Evolutionary conservation across 257 asterid genomes (phyloP).

Genomic region (Henckelia pumila): DNA sequence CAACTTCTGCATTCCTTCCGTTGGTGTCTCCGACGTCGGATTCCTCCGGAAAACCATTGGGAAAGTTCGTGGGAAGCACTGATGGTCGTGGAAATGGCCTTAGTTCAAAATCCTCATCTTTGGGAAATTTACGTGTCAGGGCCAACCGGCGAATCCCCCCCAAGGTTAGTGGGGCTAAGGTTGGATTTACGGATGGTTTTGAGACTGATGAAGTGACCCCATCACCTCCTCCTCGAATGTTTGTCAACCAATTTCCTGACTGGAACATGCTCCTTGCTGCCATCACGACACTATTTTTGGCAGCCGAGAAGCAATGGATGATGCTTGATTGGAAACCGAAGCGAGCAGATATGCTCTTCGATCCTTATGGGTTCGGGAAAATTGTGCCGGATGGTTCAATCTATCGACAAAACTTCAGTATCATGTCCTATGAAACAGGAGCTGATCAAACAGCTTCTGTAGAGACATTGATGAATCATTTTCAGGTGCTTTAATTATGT

Average conservation of each 20-base stretch:
- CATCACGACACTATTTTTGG: slow-evolving; percentile 86
- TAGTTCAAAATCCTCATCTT: slow-evolving; percentile 55
- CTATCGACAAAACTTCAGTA: slow-evolving; percentile 89
- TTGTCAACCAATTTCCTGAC: slow-evolving; percentile 87
- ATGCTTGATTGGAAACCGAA: slow-evolving; percentile 99
- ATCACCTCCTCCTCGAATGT: slow-evolving; percentile 84
- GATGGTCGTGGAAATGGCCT: slow-evolving; percentile 56
- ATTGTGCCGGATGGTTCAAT: slow-evolving; percentile 81
- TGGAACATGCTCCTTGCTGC: slow-evolving; percentile 99
- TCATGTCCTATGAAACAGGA: slow-evolving; percentile 95
- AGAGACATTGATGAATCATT: slow-evolving; percentile 93
- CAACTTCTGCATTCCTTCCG: slow-evolving; percentile 65
- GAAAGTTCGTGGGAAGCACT: slow-evolving; percentile 54
- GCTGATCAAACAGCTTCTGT: slow-evolving; percentile 96
- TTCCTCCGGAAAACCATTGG: slow-evolving; percentile 58
- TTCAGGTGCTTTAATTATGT: slow-evolving; percentile 51
- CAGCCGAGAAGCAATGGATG: slow-evolving; percentile 99
- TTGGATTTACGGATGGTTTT: slow-evolving; percentile 66
- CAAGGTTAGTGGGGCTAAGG: slow-evolving; percentile 86
- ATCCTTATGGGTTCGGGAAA: slow-evolving; percentile 80
- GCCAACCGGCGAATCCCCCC: slow-evolving; percentile 86
- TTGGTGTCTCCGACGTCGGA: slow-evolving; percentile 56
- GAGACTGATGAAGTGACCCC: slow-evolving; percentile 51
- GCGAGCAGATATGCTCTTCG: slow-evolving; percentile 74
- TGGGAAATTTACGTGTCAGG: slow-evolving; percentile 63